A percentile compares a stretch with the other conserved stretches of the same genome.
These are phyloP conservation scores for Prunus salicina DNA, from an alignment of 306 rosid species.

Conservation along the genomic window DNA sequence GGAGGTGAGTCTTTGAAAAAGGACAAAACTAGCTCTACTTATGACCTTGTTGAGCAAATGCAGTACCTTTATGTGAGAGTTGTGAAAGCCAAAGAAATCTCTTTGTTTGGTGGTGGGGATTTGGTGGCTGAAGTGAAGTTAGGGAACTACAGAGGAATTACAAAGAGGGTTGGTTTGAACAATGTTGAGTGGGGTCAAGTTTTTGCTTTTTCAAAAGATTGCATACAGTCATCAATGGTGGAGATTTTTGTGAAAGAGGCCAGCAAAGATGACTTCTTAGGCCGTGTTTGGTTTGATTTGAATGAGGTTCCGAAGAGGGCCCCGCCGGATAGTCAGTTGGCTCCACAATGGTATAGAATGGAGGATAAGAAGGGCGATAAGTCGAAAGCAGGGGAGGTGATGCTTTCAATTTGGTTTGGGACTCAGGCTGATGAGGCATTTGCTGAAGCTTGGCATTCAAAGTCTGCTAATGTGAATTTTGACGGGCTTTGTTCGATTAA, in stretches of 20 bases:
- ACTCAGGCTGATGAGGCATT: slow-evolving; percentile 69
- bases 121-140: slow-evolving; percentile 61
- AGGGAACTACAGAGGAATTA: slow-evolving; percentile 58
- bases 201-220: slow-evolving; percentile 57
- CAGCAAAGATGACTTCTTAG: slow-evolving; percentile 50
- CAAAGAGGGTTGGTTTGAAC: slow-evolving; percentile 36
- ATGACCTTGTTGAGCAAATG: slow-evolving; percentile 64
- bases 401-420: slow-evolving; percentile 62
- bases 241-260: slow-evolving; percentile 51
- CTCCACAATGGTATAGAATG: slow-evolving; percentile 71
- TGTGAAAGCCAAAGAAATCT: slow-evolving; percentile 38
- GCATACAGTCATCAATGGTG: slow-evolving; percentile 53
- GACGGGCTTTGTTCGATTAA: slow-evolving; percentile 61
- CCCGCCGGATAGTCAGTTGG: slow-evolving; percentile 59
- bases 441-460: slow-evolving; percentile 66
- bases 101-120: slow-evolving; percentile 41
- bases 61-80: slow-evolving; percentile 57
- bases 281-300: slow-evolving; percentile 58
- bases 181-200: slow-evolving; percentile 54
- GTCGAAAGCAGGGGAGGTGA: slow-evolving; percentile 45
- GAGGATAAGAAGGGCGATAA: slow-evolving; percentile 59
- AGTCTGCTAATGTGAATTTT: slow-evolving; percentile 55
- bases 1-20: slow-evolving; percentile 55
- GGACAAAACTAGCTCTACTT: slow-evolving; percentile 54
- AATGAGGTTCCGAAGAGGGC: slow-evolving; percentile 52